These are phyloP conservation scores for Astrothelium macrocarpum DNA, from an alignment of 495 filamentous ascomycete genomes.

Conservation along the genomic window DNA sequence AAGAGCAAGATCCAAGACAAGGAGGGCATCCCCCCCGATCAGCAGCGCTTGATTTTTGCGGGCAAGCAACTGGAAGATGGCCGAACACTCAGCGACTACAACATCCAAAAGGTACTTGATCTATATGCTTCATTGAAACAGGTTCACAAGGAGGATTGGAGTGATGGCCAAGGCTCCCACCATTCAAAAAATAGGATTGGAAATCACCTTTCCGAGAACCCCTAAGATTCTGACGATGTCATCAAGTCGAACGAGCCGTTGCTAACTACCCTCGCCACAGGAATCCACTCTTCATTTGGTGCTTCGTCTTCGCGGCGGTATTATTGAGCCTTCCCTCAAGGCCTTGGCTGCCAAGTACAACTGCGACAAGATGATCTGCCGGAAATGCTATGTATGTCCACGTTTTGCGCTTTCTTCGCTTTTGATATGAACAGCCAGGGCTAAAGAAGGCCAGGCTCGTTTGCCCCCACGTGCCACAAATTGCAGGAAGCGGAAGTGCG, in stretches of 20 bases:
- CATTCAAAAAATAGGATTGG: no score
- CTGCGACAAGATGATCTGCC: slow-evolving; percentile 99
- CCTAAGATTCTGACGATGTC: no score
- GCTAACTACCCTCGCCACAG: slow-evolving; percentile 40
- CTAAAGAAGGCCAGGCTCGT: slow-evolving; percentile 53
- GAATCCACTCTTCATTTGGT: slow-evolving; percentile 98
- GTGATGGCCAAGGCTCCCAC: no score
- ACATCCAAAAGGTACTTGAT: slow-evolving; percentile 91
- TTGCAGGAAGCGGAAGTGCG: slow-evolving; percentile 99
- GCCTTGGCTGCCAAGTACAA: slow-evolving; percentile 98
- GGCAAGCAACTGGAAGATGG: slow-evolving; percentile 99
- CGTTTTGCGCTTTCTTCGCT: neutral
- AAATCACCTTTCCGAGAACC: no score
- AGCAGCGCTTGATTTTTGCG: slow-evolving; percentile 98
- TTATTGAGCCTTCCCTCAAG: slow-evolving; percentile 99
- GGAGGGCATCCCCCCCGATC: slow-evolving; percentile 98
- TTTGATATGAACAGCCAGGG: neutral
- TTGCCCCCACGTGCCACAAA: slow-evolving; percentile 97
- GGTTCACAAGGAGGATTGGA: no score
- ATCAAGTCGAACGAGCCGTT: neutral
- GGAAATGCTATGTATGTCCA: slow-evolving; percentile 90
- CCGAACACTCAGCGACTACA: slow-evolving; percentile 96
- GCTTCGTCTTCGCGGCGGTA: slow-evolving; percentile 97
- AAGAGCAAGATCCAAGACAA: slow-evolving; percentile 76
- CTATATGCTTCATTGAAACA: neutral